Evolutionary conservation across 768 basidiomycete genomes (phyloP), one percentile per base, ranked within the genome.

Genomic region (Leccinum aurantiacum): DNA sequence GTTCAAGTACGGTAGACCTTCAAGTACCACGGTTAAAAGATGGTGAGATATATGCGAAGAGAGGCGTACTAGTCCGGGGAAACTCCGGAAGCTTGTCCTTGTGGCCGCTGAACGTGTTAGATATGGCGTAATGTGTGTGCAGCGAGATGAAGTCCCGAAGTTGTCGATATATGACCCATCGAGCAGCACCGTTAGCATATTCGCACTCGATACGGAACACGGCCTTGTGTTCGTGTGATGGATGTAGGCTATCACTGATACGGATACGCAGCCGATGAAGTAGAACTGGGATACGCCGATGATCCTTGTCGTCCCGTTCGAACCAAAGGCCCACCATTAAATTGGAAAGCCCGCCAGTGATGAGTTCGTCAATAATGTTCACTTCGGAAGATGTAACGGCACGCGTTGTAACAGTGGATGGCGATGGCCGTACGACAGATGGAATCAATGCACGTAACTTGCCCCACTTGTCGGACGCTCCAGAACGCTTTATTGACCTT

Each of bases 81-180:
- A 98, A 99, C 61, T 97, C 91, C 1, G 97, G 96, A 60, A 98
- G 82, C 19, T 88, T 84, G 46, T 87, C 85, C 52, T 88, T 82
- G 58, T 87, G 84, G 31, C 82, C 84, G 56, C 87, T 84, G 59
- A 91, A 88, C 5, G 87, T 86, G 65, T 94, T 95, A 9, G 93
- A 89, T 19, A 97, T 77, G 1, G 88, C 79, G 71, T 96, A 97
- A 71, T 98, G 95, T 0, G 89, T 82, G 72, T 98, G 95, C 24
- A 99, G 75, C 25, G 89, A 89, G 50, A 96, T 57, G 69, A 99
- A 97, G 72, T 98, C 96, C 62, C 92, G 87, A 56, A 97, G 80
- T 75, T 95, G 89, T 55, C 96, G 88, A 74, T 94, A 94, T n/a
- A 93, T 82, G 29, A 97, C 95, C 96, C 97, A 99, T 72, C 94